Percentiles rank a stretch among this genome's conserved stretches.
Evolutionary conservation across 495 filamentous ascomycete genomes (phyloP).

Genomic region (Xylaria flabelliformis): DNA sequence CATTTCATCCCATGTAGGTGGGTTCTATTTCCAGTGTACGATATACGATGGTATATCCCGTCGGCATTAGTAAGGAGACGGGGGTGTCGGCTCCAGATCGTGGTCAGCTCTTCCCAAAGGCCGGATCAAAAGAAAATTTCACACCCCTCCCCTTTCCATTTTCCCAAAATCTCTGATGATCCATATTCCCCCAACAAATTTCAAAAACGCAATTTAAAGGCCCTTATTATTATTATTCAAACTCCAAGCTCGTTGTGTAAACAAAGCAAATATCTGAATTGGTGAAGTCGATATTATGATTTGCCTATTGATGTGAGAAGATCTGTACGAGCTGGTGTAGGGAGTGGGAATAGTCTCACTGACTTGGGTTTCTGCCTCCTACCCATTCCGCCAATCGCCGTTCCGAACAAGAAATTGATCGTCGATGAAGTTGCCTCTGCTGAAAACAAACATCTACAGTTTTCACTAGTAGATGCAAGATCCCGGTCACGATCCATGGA

Average conservation of each 20-base stretch:
- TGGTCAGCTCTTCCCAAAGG: slow-evolving; percentile 4
- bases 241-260: background rate
- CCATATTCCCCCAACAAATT: background rate
- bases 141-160: slow-evolving; percentile 2
- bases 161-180: too few relatives aligned
- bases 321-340: background rate
- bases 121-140: slow-evolving; percentile 19
- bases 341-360: slow-evolving; percentile 15
- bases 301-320: background rate
- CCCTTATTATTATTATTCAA: background rate
- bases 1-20: slow-evolving; percentile 15
- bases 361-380: background rate
- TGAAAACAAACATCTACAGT: slow-evolving; percentile 5
- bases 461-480: slow-evolving; percentile 18
- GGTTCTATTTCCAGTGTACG: slow-evolving; percentile 1
- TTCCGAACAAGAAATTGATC: slow-evolving; percentile 19
- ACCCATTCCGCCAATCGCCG: background rate
- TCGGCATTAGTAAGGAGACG: slow-evolving; percentile 9
- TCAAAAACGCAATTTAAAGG: background rate
- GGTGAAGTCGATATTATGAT: background rate
- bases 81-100: slow-evolving; percentile 2
- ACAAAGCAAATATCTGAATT: background rate
- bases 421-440: slow-evolving; percentile 8
- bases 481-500: slow-evolving; percentile 21
- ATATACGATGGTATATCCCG: slow-evolving; percentile 13